Conservation (phyloP, 2,329 filamentous ascomycete genomes). For the Furcasterigmium sp. region DNA sequence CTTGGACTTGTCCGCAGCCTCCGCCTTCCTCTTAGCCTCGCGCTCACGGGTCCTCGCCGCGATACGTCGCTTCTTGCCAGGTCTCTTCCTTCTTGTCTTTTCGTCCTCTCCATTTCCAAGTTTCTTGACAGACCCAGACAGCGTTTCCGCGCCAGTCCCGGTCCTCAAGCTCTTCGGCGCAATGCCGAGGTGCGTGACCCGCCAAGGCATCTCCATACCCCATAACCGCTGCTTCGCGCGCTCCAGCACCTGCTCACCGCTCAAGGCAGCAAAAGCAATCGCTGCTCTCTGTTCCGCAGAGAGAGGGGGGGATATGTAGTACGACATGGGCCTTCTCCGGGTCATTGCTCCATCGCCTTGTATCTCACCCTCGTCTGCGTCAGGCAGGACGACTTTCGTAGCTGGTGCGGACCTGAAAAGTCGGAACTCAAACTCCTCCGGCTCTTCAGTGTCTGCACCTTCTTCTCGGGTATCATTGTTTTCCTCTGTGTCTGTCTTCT, state of each 20-base stretch:
- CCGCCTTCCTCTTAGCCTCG: slow-evolving; percentile 32
- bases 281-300: slow-evolving; percentile 27
- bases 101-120: slow-evolving; percentile 12
- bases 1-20: slow-evolving; percentile 30
- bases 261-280: slow-evolving; percentile 43
- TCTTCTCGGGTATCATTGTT: slow-evolving; percentile 15
- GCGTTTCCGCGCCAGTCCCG: slow-evolving; percentile 22
- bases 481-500: slow-evolving; percentile 12
- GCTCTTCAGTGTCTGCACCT: slow-evolving; percentile 15
- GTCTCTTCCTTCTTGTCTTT: slow-evolving; percentile 33
- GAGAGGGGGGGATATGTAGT: slow-evolving; percentile 41
- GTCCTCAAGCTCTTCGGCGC: neutral
- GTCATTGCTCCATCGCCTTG: slow-evolving; percentile 29
- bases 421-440: slow-evolving; percentile 51
- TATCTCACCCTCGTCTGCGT: slow-evolving; percentile 27
- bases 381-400: slow-evolving; percentile 46
- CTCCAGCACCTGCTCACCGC: slow-evolving; percentile 42
- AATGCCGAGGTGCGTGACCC: slow-evolving; percentile 37
- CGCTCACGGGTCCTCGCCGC: slow-evolving; percentile 40
- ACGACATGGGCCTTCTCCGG: slow-evolving; percentile 34
- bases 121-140: neutral
- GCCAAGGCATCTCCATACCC: slow-evolving; percentile 59
- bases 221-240: slow-evolving; percentile 41
- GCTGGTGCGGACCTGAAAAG: slow-evolving; percentile 45
- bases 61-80: slow-evolving; percentile 56